Evolutionary conservation across 1,139 yeast species (phyloP).

Genomic region (Debaryomycetaceae sp.): DNA sequence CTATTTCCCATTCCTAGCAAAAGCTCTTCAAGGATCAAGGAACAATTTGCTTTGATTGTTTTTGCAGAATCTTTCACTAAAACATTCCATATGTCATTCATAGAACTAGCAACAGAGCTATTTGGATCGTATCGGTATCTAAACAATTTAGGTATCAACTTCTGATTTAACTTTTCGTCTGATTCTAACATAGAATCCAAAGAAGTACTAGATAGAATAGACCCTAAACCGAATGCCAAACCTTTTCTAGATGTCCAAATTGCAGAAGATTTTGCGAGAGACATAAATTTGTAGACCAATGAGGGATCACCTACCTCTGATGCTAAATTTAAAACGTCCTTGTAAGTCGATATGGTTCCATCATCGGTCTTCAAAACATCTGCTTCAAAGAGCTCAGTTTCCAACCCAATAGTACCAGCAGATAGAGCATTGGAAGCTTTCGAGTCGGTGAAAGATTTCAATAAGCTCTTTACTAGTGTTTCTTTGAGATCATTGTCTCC

Average conservation of each 20-base stretch:
- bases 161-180: conserved; percentile 52
- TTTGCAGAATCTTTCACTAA: conserved; percentile 60
- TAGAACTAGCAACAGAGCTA: conserved; percentile 68
- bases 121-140: conserved; percentile 87
- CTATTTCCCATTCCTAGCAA: conserved; percentile 69
- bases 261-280: conserved; percentile 82
- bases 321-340: conserved; percentile 79
- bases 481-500: conserved; percentile 72
- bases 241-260: conserved; percentile 94
- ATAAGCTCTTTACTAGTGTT: conserved; percentile 67
- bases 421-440: conserved; percentile 47
- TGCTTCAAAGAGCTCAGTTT: conserved; percentile 82
- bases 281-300: conserved; percentile 90
- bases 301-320: conserved; percentile 96
- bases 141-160: conserved; percentile 76
- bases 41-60: conserved; percentile 53
- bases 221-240: conserved; percentile 88
- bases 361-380: conserved; percentile 78
- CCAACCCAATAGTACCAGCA: conserved; percentile 72
- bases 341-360: conserved; percentile 85
- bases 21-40: conserved; percentile 61
- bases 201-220: conserved; percentile 75
- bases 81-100: conserved; percentile 87
- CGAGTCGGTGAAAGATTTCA: conserved; percentile 76
- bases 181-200: conserved; percentile 59